Evolutionary conservation across 257 asterid genomes (phyloP).

Genomic region (Plectranthus barbatus): DNA sequence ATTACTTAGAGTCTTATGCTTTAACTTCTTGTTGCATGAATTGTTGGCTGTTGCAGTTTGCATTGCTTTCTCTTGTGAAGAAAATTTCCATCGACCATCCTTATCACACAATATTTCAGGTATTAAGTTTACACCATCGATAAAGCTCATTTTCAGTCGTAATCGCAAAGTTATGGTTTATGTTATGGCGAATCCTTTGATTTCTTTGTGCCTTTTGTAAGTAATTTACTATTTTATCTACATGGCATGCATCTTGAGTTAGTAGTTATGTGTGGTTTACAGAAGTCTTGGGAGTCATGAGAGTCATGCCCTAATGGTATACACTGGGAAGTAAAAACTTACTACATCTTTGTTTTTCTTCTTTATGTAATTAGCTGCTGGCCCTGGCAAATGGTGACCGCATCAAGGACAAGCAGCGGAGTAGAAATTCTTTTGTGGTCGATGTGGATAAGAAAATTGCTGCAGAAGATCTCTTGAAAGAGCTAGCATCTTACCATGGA

Average conservation of each 20-base stretch:
- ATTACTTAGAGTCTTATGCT: not conserved
- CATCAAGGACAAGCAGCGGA: constrained; percentile 94
- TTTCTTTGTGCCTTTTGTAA: constrained; percentile 1
- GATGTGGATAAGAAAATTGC: constrained; percentile 93
- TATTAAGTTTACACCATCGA: constrained; percentile 17
- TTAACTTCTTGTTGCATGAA: not conserved
- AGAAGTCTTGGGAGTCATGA: constrained; percentile 6
- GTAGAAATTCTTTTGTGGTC: constrained; percentile 87
- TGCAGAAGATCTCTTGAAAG: constrained; percentile 81
- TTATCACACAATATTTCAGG: constrained; percentile 95
- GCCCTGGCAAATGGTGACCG: constrained; percentile 98
- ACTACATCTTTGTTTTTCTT: constrained; percentile 11
- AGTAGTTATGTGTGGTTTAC: not conserved
- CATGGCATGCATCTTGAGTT: constrained; percentile 1
- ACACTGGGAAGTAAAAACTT: constrained; percentile 1
- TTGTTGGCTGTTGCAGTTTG: constrained; percentile 51
- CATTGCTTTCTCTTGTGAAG: constrained; percentile 86
- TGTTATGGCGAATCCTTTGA: not conserved
- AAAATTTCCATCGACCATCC: constrained; percentile 94
- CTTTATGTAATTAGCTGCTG: constrained; percentile 52
- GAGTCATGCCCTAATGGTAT: constrained; percentile 6
- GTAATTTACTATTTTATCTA: not conserved
- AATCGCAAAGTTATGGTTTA: not conserved
- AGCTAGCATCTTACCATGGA: constrained; percentile 71
- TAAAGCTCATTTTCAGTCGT: constrained; percentile 13